Base-by-base conservation (phyloP, 352 stramenopile species). In the Pythium rishiriense region DNA sequence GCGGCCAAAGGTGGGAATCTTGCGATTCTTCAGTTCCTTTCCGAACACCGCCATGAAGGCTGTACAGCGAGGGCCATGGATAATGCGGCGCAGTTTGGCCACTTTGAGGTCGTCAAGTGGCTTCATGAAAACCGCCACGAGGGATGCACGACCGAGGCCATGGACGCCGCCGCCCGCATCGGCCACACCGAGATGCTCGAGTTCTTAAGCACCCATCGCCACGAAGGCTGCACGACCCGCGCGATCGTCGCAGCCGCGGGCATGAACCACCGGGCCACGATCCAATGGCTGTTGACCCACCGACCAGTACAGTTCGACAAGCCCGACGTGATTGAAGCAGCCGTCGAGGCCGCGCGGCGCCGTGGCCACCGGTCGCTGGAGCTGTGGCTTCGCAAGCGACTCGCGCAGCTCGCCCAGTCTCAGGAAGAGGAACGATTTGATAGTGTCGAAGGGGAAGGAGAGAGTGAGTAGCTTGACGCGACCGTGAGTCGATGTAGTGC, bases 31-130 rank as follows among this genome's bases (percentile, higher is more conserved):
- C n/a, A 68, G 35, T 74, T 63, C 24, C 57, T 74, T 3, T 24
- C 61, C 19, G 21, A 9, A 0, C 24, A 70, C 50, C 50, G 63
- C 19, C 29, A 60, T 21, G 67, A 70, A 67, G 63, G 58, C 14
- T 74, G 67, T 29, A 74, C 67, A 21, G 57, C 53, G 7, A 33
- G 29, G 8, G 67, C 67, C 12, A 74, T 74, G 67, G 58, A 74
- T 21, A 56, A 50, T 22, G 67, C 67, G 17, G 67, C 67, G 8
- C 26, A 49, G 39, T 60, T 48, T 60, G 66, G 62, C 21, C 61
- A 70, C 28, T 50, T 72, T 8, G 29, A 68, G 5, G 48, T 70
- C 2, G 60, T 73, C 3, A 42, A 58, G n/a, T 73, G 54, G 53
- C 66, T 73, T 12, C 53, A 70, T 28, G 22, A 31, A 4, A 49